phyloP scores from a whole-genome alignment of 2,329 filamentous ascomycete species.

The Trichoderma atrobrunneum region DNA sequence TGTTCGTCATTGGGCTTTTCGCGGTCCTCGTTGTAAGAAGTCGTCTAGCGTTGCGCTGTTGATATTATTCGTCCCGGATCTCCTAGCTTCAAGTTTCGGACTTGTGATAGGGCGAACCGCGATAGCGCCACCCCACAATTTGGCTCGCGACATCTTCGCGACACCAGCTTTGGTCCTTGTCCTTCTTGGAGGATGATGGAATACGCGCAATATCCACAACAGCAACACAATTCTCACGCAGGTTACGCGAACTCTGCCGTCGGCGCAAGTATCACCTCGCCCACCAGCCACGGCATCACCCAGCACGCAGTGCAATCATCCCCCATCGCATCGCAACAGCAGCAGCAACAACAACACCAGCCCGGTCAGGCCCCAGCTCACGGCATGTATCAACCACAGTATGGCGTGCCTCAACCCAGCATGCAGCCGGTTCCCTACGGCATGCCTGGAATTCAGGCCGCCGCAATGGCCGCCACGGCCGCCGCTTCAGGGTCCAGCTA shows the following conservation, averaged over 20 bases:
- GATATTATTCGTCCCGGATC: conserved; percentile 23
- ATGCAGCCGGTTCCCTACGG: conserved; percentile 69
- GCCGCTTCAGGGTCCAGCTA: conserved; percentile 81
- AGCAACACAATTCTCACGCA: conserved; percentile 63
- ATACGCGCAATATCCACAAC: conserved; percentile 70
- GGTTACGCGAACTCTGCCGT: conserved; percentile 59
- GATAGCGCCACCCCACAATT: conserved; percentile 24
- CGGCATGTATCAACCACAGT: conserved; percentile 78
- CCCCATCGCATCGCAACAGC: conserved; percentile 70
- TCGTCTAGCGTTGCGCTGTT: conserved; percentile 15
- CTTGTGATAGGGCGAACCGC: conserved; percentile 24
- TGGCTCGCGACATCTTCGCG: conserved; percentile 24
- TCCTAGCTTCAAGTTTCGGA: conserved; percentile 14
- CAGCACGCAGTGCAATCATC: conserved; percentile 69
- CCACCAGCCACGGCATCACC: conserved; percentile 67
- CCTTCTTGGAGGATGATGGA: conserved; percentile 59
- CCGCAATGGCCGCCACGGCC: conserved; percentile 87
- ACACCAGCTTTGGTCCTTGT: conserved; percentile 26
- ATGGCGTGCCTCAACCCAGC: conserved; percentile 67
- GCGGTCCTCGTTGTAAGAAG: conserved; percentile 13
- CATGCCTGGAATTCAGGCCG: conserved; percentile 80
- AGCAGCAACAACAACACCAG: conserved; percentile 50
- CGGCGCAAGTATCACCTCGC: conserved; percentile 66
- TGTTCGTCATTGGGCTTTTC: conserved; percentile 26
- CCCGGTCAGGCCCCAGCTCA: conserved; percentile 59